A percentile compares a stretch with the other conserved stretches of the same genome.
Conservation (phyloP, 148 eudicot species). For the Cornus florida region DNA sequence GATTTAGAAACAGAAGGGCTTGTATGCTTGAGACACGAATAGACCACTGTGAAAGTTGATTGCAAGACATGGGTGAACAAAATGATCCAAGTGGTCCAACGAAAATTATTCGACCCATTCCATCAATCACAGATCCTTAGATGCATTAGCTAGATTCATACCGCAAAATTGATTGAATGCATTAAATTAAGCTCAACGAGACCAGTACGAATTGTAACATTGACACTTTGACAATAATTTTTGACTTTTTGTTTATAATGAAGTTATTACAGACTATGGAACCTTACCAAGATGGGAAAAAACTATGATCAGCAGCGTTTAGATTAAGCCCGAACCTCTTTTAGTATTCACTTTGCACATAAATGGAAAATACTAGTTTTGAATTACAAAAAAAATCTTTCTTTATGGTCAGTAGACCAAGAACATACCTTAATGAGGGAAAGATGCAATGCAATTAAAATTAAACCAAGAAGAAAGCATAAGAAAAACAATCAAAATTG, state of each 20-base stretch:
- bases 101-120: background rate
- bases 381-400: background rate
- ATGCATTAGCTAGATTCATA: background rate
- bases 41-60: no score
- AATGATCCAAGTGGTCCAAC: background rate
- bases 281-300: no score
- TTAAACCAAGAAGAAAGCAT: background rate
- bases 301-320: no score
- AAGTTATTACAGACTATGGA: no score
- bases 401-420: background rate
- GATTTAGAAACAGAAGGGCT: no score
- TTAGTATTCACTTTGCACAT: no score
- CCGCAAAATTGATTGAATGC: background rate
- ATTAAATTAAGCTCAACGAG: background rate
- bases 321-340: background rate
- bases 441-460: background rate
- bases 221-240: no score
- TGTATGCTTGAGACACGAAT: no score
- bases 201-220: background rate
- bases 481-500: background rate
- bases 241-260: no score
- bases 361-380: background rate
- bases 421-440: no score
- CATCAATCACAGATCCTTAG: background rate
- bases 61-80: no score